Evolutionary conservation across 1,284 basidiomycete genomes (phyloP).

Genomic region (Xerocomus minutiporus): DNA sequence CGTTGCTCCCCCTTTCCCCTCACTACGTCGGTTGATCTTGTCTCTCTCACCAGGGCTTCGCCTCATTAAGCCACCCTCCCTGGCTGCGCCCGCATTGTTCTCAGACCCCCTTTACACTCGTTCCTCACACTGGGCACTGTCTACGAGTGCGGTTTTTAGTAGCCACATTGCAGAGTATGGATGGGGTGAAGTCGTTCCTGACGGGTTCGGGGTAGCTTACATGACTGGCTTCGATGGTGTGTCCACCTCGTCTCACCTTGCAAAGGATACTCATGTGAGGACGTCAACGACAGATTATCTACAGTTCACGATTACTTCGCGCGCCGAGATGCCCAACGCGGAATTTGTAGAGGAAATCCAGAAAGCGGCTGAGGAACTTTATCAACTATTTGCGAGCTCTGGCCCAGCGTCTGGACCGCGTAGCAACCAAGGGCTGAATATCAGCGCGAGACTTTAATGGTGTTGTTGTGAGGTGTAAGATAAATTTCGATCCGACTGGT

Average conservation of each 20-base stretch:
- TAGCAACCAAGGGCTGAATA: neutral
- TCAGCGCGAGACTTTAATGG: constrained; percentile 17
- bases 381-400: constrained; percentile 41
- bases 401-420: neutral
- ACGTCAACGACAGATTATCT: constrained; percentile 51
- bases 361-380: constrained; percentile 63
- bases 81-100: constrained; percentile 64
- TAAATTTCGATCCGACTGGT: neutral
- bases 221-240: constrained; percentile 69
- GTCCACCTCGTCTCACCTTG: constrained; percentile 12
- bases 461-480: neutral
- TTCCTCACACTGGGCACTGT: constrained; percentile 68
- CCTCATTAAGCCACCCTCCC: constrained; percentile 56
- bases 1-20: constrained; percentile 15
- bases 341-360: constrained; percentile 63
- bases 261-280: neutral
- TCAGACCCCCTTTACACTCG: constrained; percentile 66
- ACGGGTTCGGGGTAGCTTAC: constrained; percentile 77
- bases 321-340: constrained; percentile 70
- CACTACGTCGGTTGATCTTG: neutral
- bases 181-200: constrained; percentile 82
- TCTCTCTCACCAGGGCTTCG: constrained; percentile 51
- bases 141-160: constrained; percentile 85
- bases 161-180: constrained; percentile 79
- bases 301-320: constrained; percentile 78